A percentile compares a stretch with the other conserved stretches of the same genome.
These are phyloP conservation scores for Luffa aegyptiaca DNA, from an alignment of 306 rosid genomes.

Conservation along the genomic window DNA sequence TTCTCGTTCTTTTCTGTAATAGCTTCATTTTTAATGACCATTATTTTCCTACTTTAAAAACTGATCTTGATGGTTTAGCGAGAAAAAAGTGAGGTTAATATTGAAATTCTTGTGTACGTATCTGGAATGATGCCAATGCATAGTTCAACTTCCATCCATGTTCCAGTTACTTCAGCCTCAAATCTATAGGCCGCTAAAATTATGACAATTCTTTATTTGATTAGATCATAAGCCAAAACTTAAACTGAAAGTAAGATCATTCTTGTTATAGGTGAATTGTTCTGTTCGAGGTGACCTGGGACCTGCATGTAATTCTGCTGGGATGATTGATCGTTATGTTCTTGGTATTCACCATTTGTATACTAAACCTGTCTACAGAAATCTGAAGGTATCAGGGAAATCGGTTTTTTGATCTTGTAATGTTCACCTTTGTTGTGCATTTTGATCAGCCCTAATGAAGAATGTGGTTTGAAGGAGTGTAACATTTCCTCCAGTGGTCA, in stretches of 20 bases:
- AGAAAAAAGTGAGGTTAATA: neutral
- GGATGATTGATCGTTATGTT: conserved; percentile 80
- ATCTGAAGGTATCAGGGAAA: conserved; percentile 52
- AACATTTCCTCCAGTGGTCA: conserved; percentile 37
- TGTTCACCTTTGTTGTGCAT: conserved; percentile 8
- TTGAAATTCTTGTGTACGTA: neutral
- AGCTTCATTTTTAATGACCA: neutral
- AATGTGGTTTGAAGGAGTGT: conserved; percentile 60
- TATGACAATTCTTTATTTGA: neutral
- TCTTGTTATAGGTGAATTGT: conserved; percentile 71
- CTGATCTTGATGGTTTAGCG: neutral
- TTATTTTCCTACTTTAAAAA: neutral
- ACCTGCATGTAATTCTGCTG: conserved; percentile 90
- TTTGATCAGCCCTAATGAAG: conserved; percentile 16
- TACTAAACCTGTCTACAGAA: conserved; percentile 67
- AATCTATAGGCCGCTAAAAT: neutral
- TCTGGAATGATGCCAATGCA: neutral
- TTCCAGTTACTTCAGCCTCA: neutral
- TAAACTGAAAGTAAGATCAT: neutral
- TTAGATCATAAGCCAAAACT: neutral
- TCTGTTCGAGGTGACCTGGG: conserved; percentile 76
- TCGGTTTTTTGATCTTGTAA: conserved; percentile 9
- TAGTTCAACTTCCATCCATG: neutral
- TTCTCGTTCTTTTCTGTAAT: neutral
- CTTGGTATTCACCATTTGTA: conserved; percentile 69